phyloP scores from a whole-genome alignment of 306 rosid species.

The Malus asiatica region DNA sequence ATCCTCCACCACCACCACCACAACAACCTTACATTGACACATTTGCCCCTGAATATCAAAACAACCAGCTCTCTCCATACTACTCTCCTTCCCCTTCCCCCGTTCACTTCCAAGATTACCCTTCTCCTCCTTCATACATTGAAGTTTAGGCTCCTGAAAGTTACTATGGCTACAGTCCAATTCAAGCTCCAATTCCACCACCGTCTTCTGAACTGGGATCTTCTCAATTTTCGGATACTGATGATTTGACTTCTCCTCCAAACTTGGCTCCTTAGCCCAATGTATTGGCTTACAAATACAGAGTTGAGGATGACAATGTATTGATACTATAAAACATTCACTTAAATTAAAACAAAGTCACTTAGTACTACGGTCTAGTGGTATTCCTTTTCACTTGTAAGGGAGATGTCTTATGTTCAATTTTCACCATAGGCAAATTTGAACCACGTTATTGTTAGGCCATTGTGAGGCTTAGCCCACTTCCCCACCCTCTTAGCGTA shows the following conservation, averaged over 20 bases:
- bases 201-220: not conserved
- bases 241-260: not conserved
- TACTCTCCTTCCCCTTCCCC: conserved; percentile 1
- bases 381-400: no score
- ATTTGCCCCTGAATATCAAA: not conserved
- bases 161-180: not conserved
- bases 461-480: no score
- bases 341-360: no score
- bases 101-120: not conserved
- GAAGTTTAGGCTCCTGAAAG: conserved; percentile 8
- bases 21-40: not conserved
- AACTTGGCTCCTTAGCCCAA: not conserved
- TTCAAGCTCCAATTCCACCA: conserved; percentile 4
- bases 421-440: no score
- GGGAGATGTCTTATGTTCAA: no score
- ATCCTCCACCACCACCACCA: conserved; percentile 14
- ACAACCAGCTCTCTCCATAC: not conserved
- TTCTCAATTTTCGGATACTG: not conserved
- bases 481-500: no score
- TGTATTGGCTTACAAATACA: conserved; percentile 10
- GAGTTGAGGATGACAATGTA: conserved; percentile 17
- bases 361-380: no score
- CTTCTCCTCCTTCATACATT: not conserved
- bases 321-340: no score
- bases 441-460: no score